Percentiles rank a stretch among this genome's conserved stretches.
phyloP scores from a whole-genome alignment of 768 basidiomycete species.

The Boletus rufocinnamomeus region DNA sequence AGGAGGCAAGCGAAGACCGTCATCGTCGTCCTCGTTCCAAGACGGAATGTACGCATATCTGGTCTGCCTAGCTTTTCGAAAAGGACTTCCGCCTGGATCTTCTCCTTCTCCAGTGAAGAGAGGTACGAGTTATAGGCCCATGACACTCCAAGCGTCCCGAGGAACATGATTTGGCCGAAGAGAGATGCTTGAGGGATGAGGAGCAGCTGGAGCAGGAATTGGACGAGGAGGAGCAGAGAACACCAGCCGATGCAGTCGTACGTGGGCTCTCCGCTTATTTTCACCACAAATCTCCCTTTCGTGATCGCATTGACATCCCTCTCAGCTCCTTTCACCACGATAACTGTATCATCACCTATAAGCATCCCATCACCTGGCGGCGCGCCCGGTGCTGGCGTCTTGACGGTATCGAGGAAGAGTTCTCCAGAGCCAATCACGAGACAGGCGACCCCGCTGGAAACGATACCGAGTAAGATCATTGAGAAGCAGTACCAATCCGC shows the following conservation, averaged over 20 bases:
- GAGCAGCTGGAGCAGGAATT: slow-evolving; percentile 38
- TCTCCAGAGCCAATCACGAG: slow-evolving; percentile 34
- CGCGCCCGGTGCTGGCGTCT: slow-evolving; percentile 23
- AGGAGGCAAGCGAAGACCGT: slow-evolving; percentile 29
- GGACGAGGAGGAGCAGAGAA: slow-evolving; percentile 34
- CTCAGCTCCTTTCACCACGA: slow-evolving; percentile 36
- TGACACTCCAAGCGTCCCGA: slow-evolving; percentile 33
- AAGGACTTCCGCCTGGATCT: slow-evolving; percentile 26
- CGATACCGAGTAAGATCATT: slow-evolving; percentile 37
- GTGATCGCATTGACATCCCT: slow-evolving; percentile 35
- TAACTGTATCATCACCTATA: slow-evolving; percentile 24
- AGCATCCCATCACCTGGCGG: slow-evolving; percentile 38
- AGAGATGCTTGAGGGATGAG: slow-evolving; percentile 37
- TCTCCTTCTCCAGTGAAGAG: slow-evolving; percentile 40
- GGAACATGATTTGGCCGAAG: slow-evolving; percentile 40
- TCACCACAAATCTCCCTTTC: slow-evolving; percentile 32
- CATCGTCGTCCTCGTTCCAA: slow-evolving; percentile 26
- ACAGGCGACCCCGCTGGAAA: slow-evolving; percentile 35
- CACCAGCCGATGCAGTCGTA: slow-evolving; percentile 30
- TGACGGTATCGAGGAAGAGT: slow-evolving; percentile 20
- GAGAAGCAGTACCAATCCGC: slow-evolving; percentile 35
- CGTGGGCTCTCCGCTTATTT: slow-evolving; percentile 11
- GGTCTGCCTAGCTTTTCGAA: slow-evolving; percentile 19
- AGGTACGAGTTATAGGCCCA: slow-evolving; percentile 41
- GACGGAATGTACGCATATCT: slow-evolving; percentile 20